phyloP scores from a whole-genome alignment of 2,329 filamentous ascomycete genomes.

The Pestalotiopsis sp. region DNA sequence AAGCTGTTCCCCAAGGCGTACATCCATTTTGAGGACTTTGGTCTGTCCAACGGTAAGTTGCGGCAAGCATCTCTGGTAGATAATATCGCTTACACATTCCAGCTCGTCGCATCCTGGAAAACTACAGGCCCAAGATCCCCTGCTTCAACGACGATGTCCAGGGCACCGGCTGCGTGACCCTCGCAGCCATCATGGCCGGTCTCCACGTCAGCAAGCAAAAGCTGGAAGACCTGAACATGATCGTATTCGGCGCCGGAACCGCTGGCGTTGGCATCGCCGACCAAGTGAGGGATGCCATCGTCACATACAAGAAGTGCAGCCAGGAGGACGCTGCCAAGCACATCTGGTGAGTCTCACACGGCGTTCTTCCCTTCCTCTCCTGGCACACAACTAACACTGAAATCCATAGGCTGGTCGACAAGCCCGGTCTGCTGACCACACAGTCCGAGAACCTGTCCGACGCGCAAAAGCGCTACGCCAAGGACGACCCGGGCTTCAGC shows the following conservation, averaged over 20 bases:
- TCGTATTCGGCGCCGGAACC: constrained; percentile 80
- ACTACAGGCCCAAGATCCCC: constrained; percentile 71
- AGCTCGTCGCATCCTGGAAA: constrained; percentile 75
- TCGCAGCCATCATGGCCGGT: constrained; percentile 79
- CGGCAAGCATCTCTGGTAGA: no score
- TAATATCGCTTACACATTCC: no score
- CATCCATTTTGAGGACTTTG: constrained; percentile 91
- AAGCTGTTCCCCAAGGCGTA: constrained; percentile 78
- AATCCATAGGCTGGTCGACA: constrained; percentile 76
- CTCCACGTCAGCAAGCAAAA: constrained; percentile 69
- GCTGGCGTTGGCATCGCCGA: constrained; percentile 87
- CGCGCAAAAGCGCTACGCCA: constrained; percentile 70
- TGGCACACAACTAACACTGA: no score
- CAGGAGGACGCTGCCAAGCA: constrained; percentile 77
- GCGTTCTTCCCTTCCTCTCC: neutral
- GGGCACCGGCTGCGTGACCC: constrained; percentile 84
- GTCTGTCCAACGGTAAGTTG: constrained; percentile 65
- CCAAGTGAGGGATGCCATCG: constrained; percentile 79
- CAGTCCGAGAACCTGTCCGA: constrained; percentile 62
- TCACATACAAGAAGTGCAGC: constrained; percentile 64
- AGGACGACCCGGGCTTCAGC: constrained; percentile 65
- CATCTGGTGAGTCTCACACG: constrained; percentile 63
- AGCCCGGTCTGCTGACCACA: constrained; percentile 73
- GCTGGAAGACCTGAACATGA: constrained; percentile 68
- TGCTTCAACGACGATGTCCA: constrained; percentile 95